Base-by-base conservation (phyloP, 116 monocot species). In the Phalaenopsis hybrid region DNA sequence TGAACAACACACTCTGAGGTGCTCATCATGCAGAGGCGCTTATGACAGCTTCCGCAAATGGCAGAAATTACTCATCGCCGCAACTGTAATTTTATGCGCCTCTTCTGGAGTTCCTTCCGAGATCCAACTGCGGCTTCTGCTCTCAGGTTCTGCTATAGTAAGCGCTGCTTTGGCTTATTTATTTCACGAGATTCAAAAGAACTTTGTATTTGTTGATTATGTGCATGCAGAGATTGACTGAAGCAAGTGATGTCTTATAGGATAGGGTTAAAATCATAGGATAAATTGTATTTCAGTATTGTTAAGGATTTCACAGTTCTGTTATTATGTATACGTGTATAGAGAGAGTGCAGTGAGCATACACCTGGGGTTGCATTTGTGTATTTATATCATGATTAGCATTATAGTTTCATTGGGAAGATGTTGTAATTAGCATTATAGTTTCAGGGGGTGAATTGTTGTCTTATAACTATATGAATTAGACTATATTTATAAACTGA, bases 191-290 rank as follows among this genome's bases (percentile, higher is more conserved):
- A 83, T 86, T 50, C 79, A 95, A 84, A 95, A 91, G 84, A 91
- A 99, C 79, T 99, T 99, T 61, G 84, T 85, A 23, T 99, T 92
- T 80, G 88, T 88, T 37, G 99, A 99, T 83, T 95, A 99, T 61
- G 94, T 99, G 18, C 99, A 99, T 80, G 89, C 95, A 6, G 91
- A 99, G 74, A 99, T 99, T 72, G 95, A 99, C 75, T 98, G 79
- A 91, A 65, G 25, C 5, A 45, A 45, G 5, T 45, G 3, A 45
- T 45, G 45, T 45, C 6, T 45, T 3, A 4, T 45, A 45, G 45
- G 6, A 45, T 45, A 45, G 45, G 3, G 45, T 45, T 45, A 45
- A 4, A 6, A 45, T 45, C 45, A 45, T 3, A 45, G 45, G 45
- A 3, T 45, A 4, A 45, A 45, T 45, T 45, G 45, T 45, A 45